Percentiles rank a stretch among this genome's conserved stretches.
These are phyloP conservation scores for Hortiboletus campestris DNA, from an alignment of 768 basidiomycete genomes.

Conservation along the genomic window DNA sequence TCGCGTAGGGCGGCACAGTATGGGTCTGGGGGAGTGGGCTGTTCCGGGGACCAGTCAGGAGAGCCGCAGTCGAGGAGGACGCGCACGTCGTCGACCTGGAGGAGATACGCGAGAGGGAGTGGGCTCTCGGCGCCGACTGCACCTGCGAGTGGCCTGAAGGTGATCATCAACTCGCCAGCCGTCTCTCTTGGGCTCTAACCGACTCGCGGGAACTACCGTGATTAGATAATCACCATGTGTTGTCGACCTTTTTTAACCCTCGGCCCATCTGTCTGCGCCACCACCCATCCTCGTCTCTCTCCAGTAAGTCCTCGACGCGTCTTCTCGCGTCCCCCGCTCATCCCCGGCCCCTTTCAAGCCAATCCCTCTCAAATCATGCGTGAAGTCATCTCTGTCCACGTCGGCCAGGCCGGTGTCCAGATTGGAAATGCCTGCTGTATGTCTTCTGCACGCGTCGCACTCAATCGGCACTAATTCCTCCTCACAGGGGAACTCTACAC, in stretches of 20 bases:
- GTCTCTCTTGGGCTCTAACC: slow-evolving; percentile 9
- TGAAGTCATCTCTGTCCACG: slow-evolving; percentile 98
- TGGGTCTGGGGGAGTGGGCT: slow-evolving; percentile 30
- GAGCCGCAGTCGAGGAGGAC: slow-evolving; percentile 96
- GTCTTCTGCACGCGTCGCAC: slow-evolving; percentile 37
- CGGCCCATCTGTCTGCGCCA: slow-evolving; percentile 29
- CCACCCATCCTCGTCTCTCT: slow-evolving; percentile 29
- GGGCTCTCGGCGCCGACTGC: slow-evolving; percentile 66
- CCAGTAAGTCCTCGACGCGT: slow-evolving; percentile 34
- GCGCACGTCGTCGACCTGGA: slow-evolving; percentile 91
- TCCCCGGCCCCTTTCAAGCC: not conserved
- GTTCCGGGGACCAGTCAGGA: slow-evolving; percentile 78
- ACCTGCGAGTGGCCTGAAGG: slow-evolving; percentile 88
- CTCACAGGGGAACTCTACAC: slow-evolving; percentile 94
- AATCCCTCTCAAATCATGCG: slow-evolving; percentile 54
- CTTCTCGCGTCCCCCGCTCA: slow-evolving; percentile 23
- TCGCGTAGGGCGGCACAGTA: slow-evolving; percentile 69
- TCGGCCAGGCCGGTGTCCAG: slow-evolving; percentile 98
- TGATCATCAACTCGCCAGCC: slow-evolving; percentile 55
- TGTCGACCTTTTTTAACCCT: slow-evolving; percentile 41
- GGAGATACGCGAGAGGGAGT: slow-evolving; percentile 75
- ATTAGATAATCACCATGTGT: slow-evolving; percentile 36
- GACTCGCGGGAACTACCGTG: slow-evolving; percentile 23
- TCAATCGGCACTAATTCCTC: slow-evolving; percentile 17
- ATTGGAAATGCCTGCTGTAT: slow-evolving; percentile 98